phyloP scores from a whole-genome alignment of 2,329 filamentous ascomycete genomes.

The Cladosporium velox region DNA sequence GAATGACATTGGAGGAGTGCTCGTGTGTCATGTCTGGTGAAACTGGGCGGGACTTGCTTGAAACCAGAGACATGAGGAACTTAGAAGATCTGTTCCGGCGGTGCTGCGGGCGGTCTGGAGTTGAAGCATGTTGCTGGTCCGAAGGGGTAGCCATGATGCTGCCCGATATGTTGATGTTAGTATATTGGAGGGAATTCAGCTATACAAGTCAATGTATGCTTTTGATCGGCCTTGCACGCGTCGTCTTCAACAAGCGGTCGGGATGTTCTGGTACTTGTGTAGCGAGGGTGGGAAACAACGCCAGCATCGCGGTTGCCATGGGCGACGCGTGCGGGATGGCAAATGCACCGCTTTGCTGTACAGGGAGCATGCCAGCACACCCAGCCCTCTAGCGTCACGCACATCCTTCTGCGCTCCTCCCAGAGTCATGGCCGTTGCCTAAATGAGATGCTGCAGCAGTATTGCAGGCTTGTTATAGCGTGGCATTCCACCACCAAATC shows the following conservation, averaged over 20 bases:
- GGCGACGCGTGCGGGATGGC: not conserved
- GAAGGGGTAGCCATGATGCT: slow-evolving; percentile 13
- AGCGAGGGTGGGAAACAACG: not conserved
- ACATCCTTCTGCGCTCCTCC: not conserved
- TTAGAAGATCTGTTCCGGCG: slow-evolving; percentile 36
- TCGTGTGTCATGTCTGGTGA: slow-evolving; percentile 39
- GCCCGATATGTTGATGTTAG: slow-evolving; percentile 1
- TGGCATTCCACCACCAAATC: not conserved
- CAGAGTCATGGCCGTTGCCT: not conserved
- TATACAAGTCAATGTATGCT: slow-evolving; percentile 22
- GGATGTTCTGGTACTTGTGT: not conserved
- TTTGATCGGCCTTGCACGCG: not conserved
- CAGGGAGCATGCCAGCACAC: slow-evolving; percentile 6
- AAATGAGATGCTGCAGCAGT: not conserved
- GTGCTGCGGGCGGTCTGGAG: slow-evolving; percentile 27
- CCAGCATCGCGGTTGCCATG: not conserved
- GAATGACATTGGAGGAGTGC: slow-evolving; percentile 38
- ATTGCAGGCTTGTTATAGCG: not conserved
- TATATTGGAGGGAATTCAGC: not conserved
- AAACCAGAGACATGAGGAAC: slow-evolving; percentile 56
- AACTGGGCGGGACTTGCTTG: slow-evolving; percentile 41
- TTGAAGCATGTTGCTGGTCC: slow-evolving; percentile 1
- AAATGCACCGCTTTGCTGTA: not conserved
- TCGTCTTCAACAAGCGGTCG: slow-evolving; percentile 1
- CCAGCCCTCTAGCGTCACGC: not conserved